phyloP scores from a whole-genome alignment of 2,329 filamentous ascomycete species.

The Chrysoporthe cubensis region DNA sequence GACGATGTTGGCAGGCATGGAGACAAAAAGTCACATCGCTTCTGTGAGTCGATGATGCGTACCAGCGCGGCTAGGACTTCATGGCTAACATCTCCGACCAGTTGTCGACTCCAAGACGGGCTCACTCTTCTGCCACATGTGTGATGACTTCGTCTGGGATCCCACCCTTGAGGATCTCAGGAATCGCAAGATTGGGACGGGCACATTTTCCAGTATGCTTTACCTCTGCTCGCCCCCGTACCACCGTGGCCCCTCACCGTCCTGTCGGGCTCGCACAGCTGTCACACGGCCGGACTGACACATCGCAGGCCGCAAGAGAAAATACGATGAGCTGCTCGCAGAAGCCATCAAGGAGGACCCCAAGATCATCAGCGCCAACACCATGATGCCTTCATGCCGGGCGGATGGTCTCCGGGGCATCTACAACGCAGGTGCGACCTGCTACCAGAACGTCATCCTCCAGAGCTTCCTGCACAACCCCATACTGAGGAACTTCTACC shows the following conservation, averaged over 20 bases:
- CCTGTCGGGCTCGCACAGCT: not conserved
- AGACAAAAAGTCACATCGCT: constrained; percentile 70
- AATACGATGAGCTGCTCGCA: constrained; percentile 71
- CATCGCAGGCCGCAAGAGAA: constrained; percentile 68
- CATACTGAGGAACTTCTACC: constrained; percentile 86
- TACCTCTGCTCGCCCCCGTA: not conserved
- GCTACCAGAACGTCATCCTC: constrained; percentile 95
- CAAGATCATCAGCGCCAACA: constrained; percentile 77
- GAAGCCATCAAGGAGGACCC: constrained; percentile 72
- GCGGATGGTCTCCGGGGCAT: constrained; percentile 88
- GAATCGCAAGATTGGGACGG: constrained; percentile 69
- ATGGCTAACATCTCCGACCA: constrained; percentile 43
- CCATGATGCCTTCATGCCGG: constrained; percentile 77
- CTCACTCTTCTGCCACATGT: constrained; percentile 78
- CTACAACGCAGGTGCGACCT: constrained; percentile 98
- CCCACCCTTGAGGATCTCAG: constrained; percentile 77
- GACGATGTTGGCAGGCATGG: constrained; percentile 70
- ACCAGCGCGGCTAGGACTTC: not conserved
- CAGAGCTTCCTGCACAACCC: constrained; percentile 95
- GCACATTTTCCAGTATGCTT: constrained; percentile 64
- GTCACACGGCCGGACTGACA: constrained; percentile 22
- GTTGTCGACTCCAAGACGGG: constrained; percentile 79
- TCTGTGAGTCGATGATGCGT: constrained; percentile 58
- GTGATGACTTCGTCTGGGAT: constrained; percentile 82
- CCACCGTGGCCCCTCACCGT: not conserved